These are phyloP conservation scores for Dendrobium officinale DNA, from an alignment of 106 monocot genomes.

Conservation along the genomic window DNA sequence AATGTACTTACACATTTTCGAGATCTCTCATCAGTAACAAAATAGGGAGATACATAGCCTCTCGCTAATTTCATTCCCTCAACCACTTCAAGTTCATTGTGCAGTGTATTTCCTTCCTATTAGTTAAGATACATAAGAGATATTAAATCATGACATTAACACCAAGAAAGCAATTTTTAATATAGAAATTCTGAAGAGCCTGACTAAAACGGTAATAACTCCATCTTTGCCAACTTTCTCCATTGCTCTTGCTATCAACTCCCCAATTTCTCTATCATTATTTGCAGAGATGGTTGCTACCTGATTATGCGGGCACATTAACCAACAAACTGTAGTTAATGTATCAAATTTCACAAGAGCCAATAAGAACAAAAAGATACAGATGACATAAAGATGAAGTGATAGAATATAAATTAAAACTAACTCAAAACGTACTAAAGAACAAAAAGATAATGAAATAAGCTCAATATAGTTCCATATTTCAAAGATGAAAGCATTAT, in stretches of 20 bases:
- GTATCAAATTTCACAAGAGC: not conserved
- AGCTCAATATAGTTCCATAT: not conserved
- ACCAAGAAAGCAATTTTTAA: not conserved
- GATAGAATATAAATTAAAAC: not conserved
- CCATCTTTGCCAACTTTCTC: constrained; percentile 89
- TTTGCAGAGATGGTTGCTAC: constrained; percentile 96
- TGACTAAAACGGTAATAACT: constrained; percentile 63
- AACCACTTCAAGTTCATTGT: constrained; percentile 78
- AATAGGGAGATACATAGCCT: constrained; percentile 90
- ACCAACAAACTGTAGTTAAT: not conserved
- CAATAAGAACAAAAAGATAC: not conserved
- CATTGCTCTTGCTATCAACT: constrained; percentile 79
- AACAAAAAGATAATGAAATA: not conserved
- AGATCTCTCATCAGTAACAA: constrained; percentile 73
- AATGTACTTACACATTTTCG: constrained; percentile 77
- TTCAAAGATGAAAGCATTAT: not conserved
- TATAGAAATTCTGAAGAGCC: constrained; percentile 8
- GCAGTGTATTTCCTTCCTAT: constrained; percentile 83
- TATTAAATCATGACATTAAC: not conserved
- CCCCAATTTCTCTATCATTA: constrained; percentile 71
- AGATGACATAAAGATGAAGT: not conserved
- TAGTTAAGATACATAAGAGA: not conserved
- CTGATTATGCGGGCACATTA: constrained; percentile 21
- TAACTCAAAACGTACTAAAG: not conserved
- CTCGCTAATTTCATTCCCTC: constrained; percentile 89